Percentiles rank a stretch among this genome's conserved stretches.
Conservation (phyloP, 2,329 filamentous ascomycete species). For the Fusarium sp. region DNA sequence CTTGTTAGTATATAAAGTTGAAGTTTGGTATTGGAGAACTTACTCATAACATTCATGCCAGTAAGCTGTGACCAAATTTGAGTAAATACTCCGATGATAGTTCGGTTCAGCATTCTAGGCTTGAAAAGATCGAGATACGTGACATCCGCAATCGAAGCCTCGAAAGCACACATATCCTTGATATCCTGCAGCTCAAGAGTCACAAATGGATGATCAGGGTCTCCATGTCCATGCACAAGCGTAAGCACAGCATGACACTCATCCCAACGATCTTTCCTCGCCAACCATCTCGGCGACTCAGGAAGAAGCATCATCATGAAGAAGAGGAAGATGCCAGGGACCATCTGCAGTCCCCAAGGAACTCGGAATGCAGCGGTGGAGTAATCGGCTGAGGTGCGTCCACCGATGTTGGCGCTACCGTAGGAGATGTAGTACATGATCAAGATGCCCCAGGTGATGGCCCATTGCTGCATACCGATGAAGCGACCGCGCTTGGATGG, state of each 20-base stretch:
- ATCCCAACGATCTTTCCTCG: constrained; percentile 74
- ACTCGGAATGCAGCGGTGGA: constrained; percentile 68
- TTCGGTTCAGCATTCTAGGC: constrained; percentile 71
- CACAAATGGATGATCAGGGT: constrained; percentile 74
- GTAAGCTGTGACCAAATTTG: constrained; percentile 69
- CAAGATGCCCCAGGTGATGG: constrained; percentile 77
- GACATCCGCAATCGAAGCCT: constrained; percentile 75
- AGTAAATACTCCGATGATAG: constrained; percentile 62
- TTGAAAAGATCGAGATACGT: constrained; percentile 78
- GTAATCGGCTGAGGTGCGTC: constrained; percentile 58
- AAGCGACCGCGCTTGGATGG: constrained; percentile 53
- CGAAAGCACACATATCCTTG: constrained; percentile 78
- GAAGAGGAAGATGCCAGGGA: constrained; percentile 70
- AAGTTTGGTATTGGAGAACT: constrained; percentile 13
- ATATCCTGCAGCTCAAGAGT: constrained; percentile 77
- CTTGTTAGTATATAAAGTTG: not conserved
- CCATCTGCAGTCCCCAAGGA: constrained; percentile 71
- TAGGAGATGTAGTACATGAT: constrained; percentile 77
- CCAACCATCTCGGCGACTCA: constrained; percentile 72
- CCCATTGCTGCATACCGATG: constrained; percentile 74
- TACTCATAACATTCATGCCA: constrained; percentile 70
- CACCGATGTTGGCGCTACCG: constrained; percentile 69
- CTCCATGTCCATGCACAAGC: constrained; percentile 74
- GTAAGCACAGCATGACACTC: constrained; percentile 62
- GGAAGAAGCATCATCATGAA: constrained; percentile 68